phyloP scores from a whole-genome alignment of 176 grass and related monocot genomes.

The Alopecurus myosuroides region DNA sequence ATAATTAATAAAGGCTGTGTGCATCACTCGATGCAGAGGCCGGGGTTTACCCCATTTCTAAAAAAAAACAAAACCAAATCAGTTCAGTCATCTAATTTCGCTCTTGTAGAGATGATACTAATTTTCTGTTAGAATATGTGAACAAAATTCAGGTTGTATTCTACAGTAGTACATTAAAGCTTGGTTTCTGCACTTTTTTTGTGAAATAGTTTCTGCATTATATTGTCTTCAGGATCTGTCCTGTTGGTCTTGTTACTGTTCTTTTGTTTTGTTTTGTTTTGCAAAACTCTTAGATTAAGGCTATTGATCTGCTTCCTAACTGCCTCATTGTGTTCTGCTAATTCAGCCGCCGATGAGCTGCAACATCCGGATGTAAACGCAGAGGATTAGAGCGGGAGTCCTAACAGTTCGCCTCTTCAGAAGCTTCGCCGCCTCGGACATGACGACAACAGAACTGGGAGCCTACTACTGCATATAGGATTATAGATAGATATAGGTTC shows the following conservation, averaged over 20 bases:
- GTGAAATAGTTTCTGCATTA: neutral
- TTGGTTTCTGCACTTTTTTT: neutral
- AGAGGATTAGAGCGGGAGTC: neutral
- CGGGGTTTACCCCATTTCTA: no score
- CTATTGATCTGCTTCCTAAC: neutral
- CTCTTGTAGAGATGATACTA: neutral
- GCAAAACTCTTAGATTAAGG: no score
- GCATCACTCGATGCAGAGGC: no score
- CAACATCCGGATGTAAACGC: neutral
- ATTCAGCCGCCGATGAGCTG: neutral
- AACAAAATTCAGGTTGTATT: neutral
- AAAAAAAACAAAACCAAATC: no score
- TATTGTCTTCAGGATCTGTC: neutral
- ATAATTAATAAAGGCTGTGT: no score
- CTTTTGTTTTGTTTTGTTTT: neutral
- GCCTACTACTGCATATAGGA: no score
- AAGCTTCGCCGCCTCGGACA: neutral
- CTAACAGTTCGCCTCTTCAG: neutral
- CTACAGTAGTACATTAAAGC: neutral
- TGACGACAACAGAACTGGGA: neutral
- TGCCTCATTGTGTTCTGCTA: neutral
- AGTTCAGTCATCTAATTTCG: neutral
- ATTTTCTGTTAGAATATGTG: neutral
- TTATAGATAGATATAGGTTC: neutral
- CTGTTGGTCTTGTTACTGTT: neutral